phyloP scores from a whole-genome alignment of 495 filamentous ascomycete genomes.

The Hapsidospora chrysogenum region DNA sequence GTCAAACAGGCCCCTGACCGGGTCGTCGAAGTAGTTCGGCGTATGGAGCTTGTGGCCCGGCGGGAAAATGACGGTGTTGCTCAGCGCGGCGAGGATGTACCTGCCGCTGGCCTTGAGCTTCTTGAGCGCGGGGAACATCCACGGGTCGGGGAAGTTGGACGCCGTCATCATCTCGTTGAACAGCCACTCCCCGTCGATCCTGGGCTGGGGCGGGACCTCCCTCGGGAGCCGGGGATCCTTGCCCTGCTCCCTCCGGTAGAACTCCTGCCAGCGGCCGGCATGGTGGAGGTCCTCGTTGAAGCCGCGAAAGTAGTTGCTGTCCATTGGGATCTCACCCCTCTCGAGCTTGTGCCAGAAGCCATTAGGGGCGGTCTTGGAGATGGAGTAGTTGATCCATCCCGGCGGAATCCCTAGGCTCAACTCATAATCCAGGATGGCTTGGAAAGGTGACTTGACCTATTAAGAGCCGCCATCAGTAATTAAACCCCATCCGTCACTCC shows the following conservation, averaged over 20 bases:
- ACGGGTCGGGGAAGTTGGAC: slow-evolving; percentile 56
- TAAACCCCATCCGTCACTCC: not conserved
- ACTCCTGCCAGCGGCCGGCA: slow-evolving; percentile 43
- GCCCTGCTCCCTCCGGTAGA: slow-evolving; percentile 19
- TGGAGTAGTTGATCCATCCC: slow-evolving; percentile 84
- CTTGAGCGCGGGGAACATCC: slow-evolving; percentile 73
- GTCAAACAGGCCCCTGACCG: slow-evolving; percentile 50
- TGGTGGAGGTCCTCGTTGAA: slow-evolving; percentile 62
- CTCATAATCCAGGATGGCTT: slow-evolving; percentile 85
- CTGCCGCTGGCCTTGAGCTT: slow-evolving; percentile 42
- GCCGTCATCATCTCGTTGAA: slow-evolving; percentile 88
- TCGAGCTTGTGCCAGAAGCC: slow-evolving; percentile 82
- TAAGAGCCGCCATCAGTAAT: slow-evolving; percentile 6
- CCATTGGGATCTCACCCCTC: slow-evolving; percentile 53
- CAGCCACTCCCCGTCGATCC: slow-evolving; percentile 60
- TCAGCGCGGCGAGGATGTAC: slow-evolving; percentile 66
- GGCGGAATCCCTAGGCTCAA: slow-evolving; percentile 51
- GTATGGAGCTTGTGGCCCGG: slow-evolving; percentile 38
- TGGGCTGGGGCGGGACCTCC: slow-evolving; percentile 45
- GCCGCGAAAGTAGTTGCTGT: slow-evolving; percentile 54
- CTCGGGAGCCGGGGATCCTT: slow-evolving; percentile 14
- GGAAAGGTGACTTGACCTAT: slow-evolving; percentile 81
- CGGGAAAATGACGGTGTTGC: slow-evolving; percentile 77
- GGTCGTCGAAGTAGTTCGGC: slow-evolving; percentile 20
- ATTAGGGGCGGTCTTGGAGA: slow-evolving; percentile 56